Base-by-base conservation (phyloP, 1,284 basidiomycete genomes). In the Jaminaea rosea region DNA sequence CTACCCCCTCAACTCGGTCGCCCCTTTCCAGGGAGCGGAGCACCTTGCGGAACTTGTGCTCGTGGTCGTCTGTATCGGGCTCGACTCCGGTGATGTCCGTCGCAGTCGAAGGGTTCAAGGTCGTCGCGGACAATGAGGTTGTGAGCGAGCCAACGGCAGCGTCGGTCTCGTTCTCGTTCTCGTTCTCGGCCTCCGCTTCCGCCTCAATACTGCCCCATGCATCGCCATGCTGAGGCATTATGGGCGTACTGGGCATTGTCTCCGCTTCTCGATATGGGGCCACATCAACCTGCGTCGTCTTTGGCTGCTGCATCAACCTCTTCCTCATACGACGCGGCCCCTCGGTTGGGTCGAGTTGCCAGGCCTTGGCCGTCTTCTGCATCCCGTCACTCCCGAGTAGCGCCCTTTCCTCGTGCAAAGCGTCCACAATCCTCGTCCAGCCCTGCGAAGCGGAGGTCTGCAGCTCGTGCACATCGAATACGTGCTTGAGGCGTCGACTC, bases 1-100 rank as follows among this genome's bases (percentile, higher is more conserved):
- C 81, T 1, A 89, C 85, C n/a, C 86, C 87, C 63, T 93, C 88
- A 34, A 96, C 89, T 2, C 89, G 80, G 71, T 97, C 92, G 3
- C 88, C 88, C 11, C 85, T 82, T 67, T 92, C 87, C 21, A 96
- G 79, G 0, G 76, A 75, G 37, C 76, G 76, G 13, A 77, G 67
- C 8, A 79, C 77, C 55, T 53, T 75, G 52, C 75, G 77, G 62
- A 72, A 89, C 84, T 77, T 93, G 84, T 70, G 89, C 15, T 72
- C 65, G 39, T 61, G 46, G 9, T 50, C 46, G n/a, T 76, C 76
- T 13, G 19, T 11, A 23, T 45, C 26, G 15, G 55, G 46, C 50
- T 53, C 23, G 51, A 49, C 27, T 54, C 55, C 29, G 42, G 48
- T 2, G 46, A 45, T 0, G 21, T 32, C 44, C 3, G 17, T 19